phyloP scores from a whole-genome alignment of 1,284 basidiomycete genomes.

The Baeospora myosura region DNA sequence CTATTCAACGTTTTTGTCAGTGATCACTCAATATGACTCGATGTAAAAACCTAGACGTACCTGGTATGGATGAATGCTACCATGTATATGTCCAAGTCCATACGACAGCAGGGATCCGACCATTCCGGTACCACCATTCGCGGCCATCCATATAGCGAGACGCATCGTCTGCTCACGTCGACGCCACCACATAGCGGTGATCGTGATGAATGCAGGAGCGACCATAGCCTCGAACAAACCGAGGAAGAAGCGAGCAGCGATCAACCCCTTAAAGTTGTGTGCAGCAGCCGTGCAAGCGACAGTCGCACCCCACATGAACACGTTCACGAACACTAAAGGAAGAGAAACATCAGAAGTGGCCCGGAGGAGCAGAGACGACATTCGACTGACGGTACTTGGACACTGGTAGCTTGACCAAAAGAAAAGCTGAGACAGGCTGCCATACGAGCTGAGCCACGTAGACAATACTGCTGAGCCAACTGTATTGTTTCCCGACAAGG shows the following conservation, averaged over 20 bases:
- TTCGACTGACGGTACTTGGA: conserved; percentile 26
- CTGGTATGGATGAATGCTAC: conserved; percentile 29
- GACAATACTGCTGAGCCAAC: conserved; percentile 38
- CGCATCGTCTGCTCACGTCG: conserved; percentile 38
- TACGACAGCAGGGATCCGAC: conserved; percentile 35
- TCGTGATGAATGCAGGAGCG: conserved; percentile 35
- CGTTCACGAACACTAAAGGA: conserved; percentile 29
- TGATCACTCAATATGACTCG: neutral
- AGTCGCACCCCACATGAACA: conserved; percentile 34
- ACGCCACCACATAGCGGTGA: conserved; percentile 42
- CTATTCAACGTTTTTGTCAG: conserved; percentile 16
- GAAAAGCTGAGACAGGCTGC: conserved; percentile 37
- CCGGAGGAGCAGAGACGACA: neutral
- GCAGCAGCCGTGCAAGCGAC: conserved; percentile 31
- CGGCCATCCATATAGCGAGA: conserved; percentile 33
- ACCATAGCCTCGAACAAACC: conserved; percentile 39
- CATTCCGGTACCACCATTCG: conserved; percentile 32
- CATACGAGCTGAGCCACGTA: conserved; percentile 39
- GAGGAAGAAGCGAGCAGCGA: conserved; percentile 33
- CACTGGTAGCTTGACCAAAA: conserved; percentile 35
- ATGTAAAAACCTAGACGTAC: conserved; percentile 13
- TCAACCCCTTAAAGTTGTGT: conserved; percentile 31
- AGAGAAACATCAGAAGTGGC: neutral
- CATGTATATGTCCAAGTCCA: conserved; percentile 35
- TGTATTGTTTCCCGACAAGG: conserved; percentile 37